Base-by-base conservation (phyloP, 129 eudicot genomes). In the Helichrysum umbraculigerum region DNA sequence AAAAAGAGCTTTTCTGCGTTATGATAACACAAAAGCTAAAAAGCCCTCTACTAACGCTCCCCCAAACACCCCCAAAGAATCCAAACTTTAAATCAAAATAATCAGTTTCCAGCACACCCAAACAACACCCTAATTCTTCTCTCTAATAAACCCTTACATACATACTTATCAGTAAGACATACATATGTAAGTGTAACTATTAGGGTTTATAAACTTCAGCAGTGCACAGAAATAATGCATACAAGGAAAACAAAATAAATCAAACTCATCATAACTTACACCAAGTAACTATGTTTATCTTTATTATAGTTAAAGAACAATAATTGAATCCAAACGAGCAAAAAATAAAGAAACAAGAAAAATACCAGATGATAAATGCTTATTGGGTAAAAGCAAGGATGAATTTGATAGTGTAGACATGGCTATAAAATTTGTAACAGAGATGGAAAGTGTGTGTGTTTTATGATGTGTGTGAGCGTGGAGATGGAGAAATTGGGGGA, bases 351-450 rank as follows among this genome's bases (percentile, higher is more conserved):
- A 58, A 30, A 19, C 12, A 75, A 59, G 41, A 57, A 28, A 63
- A 21, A 28, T 81, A 89, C 89, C 88, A 25, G 87, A 78, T 34
- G 89, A 76, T 29, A 76, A 72, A 14, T 82, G 85, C 61, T 35
- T 57, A n/a, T 76, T 79, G 74, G 82, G 57, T 66, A 85, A 28
- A 58, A 85, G 78, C 14, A 75, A 47, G 29, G 80, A 68, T 12
- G 92, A 83, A 75, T 73, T 87, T 11, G 88, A 85, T 2, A 90
- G 60, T 62, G 88, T 65, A 70, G 88, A 25, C 92, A 87, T 63
- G 77, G 66, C 28, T 60, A 51, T 21, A 44, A 37, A 57, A n/a
- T 30, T n/a, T 61, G 33, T 8, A 22, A 58, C 21, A 65, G 70
- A 44, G 70, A 68, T 65, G 25, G 75, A 70, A 68, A 10, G 66